Conservation (phyloP, 176 grass and related monocot species). For the Bolboschoenus planiculmis region DNA sequence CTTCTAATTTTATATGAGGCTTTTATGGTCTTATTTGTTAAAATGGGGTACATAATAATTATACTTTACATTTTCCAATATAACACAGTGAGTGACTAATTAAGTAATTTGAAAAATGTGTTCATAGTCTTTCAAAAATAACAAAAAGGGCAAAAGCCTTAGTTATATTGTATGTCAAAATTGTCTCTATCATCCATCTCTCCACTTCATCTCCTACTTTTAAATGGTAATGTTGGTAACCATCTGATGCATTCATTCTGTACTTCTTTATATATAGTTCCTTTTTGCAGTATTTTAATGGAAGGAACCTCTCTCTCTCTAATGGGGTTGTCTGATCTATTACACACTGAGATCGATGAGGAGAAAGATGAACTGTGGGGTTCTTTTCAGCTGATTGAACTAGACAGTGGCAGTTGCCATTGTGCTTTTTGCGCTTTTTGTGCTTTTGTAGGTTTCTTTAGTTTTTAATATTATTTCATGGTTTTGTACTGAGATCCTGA, state of each 20-base stretch:
- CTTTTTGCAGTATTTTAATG: conserved; percentile 4
- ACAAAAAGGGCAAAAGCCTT: not conserved
- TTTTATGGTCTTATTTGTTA: conserved; percentile 15
- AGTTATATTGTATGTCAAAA: not conserved
- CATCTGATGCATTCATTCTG: not conserved
- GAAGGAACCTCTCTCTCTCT: not conserved
- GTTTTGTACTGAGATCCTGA: conserved; percentile 20
- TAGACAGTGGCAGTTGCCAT: conserved; percentile 62
- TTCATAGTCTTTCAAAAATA: not conserved
- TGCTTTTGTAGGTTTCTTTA: conserved; percentile 27
- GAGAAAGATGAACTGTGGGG: conserved; percentile 34
- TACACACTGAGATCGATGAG: not conserved
- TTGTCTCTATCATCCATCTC: not conserved
- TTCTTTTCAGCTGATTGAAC: conserved; percentile 97
- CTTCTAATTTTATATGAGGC: not conserved
- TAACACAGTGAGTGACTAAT: not conserved
- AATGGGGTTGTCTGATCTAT: conserved; percentile 32
- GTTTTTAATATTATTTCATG: conserved; percentile 20
- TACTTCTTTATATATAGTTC: not conserved
- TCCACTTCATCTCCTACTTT: not conserved
- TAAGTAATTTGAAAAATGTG: not conserved
- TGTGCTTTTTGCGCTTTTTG: conserved; percentile 74
- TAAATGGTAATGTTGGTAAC: not conserved
- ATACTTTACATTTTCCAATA: conserved; percentile 2
- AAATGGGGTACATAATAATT: not conserved